Evolutionary conservation across 371 early-diverging fungal genomes (phyloP).

Genomic region (Rhizopus delemar): DNA sequence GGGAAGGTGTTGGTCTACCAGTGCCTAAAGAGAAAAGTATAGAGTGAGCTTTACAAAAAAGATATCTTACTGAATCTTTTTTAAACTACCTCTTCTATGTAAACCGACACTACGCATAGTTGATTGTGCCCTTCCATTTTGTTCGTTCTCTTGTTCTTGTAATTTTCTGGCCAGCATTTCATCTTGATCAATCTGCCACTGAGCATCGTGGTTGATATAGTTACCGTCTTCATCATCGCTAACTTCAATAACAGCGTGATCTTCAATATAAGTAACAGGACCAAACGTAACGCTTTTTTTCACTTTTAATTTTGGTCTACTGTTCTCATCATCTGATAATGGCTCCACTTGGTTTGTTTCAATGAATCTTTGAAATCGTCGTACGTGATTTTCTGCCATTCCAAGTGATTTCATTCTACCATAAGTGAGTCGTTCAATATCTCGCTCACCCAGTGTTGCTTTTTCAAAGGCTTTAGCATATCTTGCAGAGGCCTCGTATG

Average conservation of each 20-base stretch:
- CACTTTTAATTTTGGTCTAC: conserved; percentile 25
- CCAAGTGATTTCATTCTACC: conserved; percentile 74
- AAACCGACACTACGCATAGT: conserved; percentile 15
- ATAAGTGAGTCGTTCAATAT: conserved; percentile 72
- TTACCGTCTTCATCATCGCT: conserved; percentile 14
- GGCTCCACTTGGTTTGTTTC: conserved; percentile 43
- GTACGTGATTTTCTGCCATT: conserved; percentile 80
- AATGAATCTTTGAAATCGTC: conserved; percentile 69
- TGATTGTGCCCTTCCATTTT: conserved; percentile 12
- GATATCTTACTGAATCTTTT: background rate
- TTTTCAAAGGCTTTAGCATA: conserved; percentile 83
- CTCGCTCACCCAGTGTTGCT: conserved; percentile 71
- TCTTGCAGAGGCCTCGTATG: conserved; percentile 64
- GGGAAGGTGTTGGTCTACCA: conserved; percentile 46
- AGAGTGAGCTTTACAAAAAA: conserved; percentile 8
- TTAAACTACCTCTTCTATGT: conserved; percentile 36
- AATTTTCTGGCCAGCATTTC: conserved; percentile 78
- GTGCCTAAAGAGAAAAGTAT: conserved; percentile 23
- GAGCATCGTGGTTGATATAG: conserved; percentile 10
- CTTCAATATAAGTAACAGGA: conserved; percentile 43
- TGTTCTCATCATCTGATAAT: conserved; percentile 43
- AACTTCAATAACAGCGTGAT: conserved; percentile 20
- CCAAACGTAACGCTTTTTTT: conserved; percentile 52
- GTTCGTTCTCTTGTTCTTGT: conserved; percentile 59
- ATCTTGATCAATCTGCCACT: conserved; percentile 62